These are phyloP conservation scores for Puccinia hordei DNA, from an alignment of 1,284 basidiomycete genomes.

Conservation along the genomic window DNA sequence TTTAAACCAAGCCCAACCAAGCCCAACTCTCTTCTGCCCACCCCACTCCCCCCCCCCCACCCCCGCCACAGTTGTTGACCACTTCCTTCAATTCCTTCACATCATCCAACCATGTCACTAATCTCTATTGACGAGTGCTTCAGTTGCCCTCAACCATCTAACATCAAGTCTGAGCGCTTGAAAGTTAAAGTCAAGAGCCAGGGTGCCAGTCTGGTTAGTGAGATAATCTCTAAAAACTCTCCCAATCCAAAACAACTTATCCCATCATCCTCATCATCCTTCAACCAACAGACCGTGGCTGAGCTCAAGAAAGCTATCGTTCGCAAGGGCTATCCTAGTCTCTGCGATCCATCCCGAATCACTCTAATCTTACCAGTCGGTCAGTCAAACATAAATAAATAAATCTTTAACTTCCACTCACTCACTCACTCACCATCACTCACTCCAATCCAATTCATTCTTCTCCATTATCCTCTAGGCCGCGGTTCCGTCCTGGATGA, in stretches of 20 bases:
- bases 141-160: constrained; percentile 16
- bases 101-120: not conserved
- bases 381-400: too few relatives aligned
- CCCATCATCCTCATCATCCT: too few relatives aligned
- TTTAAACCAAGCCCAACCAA: too few relatives aligned
- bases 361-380: constrained; percentile 27
- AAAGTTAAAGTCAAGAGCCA: constrained; percentile 36
- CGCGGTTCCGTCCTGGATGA: constrained; percentile 1
- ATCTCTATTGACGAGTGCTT: constrained; percentile 48
- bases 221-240: too few relatives aligned
- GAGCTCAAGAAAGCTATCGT: constrained; percentile 39
- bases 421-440: too few relatives aligned
- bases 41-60: too few relatives aligned
- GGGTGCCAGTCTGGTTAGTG: constrained; percentile 28
- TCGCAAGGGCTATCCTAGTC: constrained; percentile 35
- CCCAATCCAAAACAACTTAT: too few relatives aligned
- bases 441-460: not conserved
- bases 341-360: constrained; percentile 35
- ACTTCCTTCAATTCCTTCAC: not conserved
- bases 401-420: too few relatives aligned
- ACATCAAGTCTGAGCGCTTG: constrained; percentile 42
- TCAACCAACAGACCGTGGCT: constrained; percentile 32
- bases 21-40: too few relatives aligned
- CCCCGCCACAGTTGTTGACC: too few relatives aligned
- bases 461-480: not conserved